Base-by-base conservation (phyloP, 371 early-diverging fungal genomes). In the Dinochytrium kinnereticum region DNA sequence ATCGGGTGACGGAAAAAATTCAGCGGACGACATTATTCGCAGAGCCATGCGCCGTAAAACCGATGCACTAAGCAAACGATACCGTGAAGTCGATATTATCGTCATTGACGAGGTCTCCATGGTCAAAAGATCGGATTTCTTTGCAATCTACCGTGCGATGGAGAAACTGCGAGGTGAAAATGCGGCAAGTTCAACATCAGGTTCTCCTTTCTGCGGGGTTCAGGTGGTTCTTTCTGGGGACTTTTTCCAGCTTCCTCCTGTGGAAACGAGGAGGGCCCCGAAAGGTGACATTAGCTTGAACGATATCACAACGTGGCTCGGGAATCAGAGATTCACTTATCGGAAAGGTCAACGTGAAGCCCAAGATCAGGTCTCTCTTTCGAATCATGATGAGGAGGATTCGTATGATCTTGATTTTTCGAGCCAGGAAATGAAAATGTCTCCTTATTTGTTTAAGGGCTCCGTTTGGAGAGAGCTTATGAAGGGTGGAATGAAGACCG, bases 181-280 rank as follows among this genome's bases (percentile, higher is more conserved):
- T n/a, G n/a, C n/a, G n/a, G n/a, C n/a, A n/a, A n/a, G n/a, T n/a
- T n/a, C n/a, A n/a, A n/a, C n/a, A n/a, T n/a, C n/a, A n/a, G n/a
- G n/a, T 37, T 0, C 40, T 70, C 87, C 89, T 0, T 91, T 89
- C 83, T 88, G 87, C 7, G 89, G 89, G 5, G 80, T 86, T 33
- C 90, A 90, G 73, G 73, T 90, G 24, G 76, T 88, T 1, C 59
- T 87, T 21, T 76, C 76, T 3, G 91, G 91, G 0, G 91, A 91
- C 69, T 91, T 91, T 71, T 86, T 79, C 70, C 90, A 91, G 59
- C 78, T 91, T 2, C 90, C 89, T 7, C 89, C 89, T 1, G 81
- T 90, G n/a, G 69, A 72, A 30, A 36, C 30, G 2, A 65, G 36
- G 34, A 3, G 30, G 5, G 28, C 36, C 10, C 61, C 61, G 24